These are phyloP conservation scores for Aspergillus fructus DNA, from an alignment of 2,329 filamentous ascomycete species.

Conservation along the genomic window DNA sequence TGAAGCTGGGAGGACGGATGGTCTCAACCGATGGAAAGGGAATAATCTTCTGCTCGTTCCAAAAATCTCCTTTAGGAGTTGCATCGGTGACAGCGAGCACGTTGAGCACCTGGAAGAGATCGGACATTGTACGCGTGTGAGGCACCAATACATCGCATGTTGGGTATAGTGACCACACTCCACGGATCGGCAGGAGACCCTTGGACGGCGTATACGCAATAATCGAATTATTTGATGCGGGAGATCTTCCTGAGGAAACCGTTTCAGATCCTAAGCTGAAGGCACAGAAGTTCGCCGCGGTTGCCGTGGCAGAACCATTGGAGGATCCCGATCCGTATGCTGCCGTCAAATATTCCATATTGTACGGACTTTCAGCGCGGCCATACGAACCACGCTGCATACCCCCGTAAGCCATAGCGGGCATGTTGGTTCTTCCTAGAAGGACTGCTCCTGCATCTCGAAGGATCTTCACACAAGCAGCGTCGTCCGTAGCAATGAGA, in stretches of 20 bases:
- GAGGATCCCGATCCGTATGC: slow-evolving; percentile 60
- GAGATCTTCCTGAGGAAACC: slow-evolving; percentile 56
- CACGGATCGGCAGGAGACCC: slow-evolving; percentile 52
- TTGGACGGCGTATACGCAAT: slow-evolving; percentile 58
- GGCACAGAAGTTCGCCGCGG: slow-evolving; percentile 50
- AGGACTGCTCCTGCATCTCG: slow-evolving; percentile 52
- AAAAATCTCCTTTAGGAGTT: slow-evolving; percentile 52
- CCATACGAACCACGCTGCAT: slow-evolving; percentile 60
- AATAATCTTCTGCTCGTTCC: slow-evolving; percentile 52
- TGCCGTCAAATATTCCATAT: slow-evolving; percentile 52
- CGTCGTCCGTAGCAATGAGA: slow-evolving; percentile 53
- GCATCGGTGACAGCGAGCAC: slow-evolving; percentile 48
- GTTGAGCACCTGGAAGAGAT: slow-evolving; percentile 52
- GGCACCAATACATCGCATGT: slow-evolving; percentile 58
- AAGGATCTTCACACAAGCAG: slow-evolving; percentile 50
- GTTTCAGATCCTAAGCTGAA: slow-evolving; percentile 59
- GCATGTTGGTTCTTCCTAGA: slow-evolving; percentile 60
- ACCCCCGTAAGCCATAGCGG: slow-evolving; percentile 59
- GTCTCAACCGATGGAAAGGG: slow-evolving; percentile 36
- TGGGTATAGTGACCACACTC: slow-evolving; percentile 56
- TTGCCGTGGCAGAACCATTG: slow-evolving; percentile 55
- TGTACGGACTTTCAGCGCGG: slow-evolving; percentile 58
- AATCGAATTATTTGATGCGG: slow-evolving; percentile 57
- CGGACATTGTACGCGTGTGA: slow-evolving; percentile 51
- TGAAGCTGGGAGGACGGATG: slow-evolving; percentile 35